Evolutionary conservation across 1,284 basidiomycete species (phyloP), one percentile per base, ranked within the genome.

Genomic region (Apiotrichum siamense): DNA sequence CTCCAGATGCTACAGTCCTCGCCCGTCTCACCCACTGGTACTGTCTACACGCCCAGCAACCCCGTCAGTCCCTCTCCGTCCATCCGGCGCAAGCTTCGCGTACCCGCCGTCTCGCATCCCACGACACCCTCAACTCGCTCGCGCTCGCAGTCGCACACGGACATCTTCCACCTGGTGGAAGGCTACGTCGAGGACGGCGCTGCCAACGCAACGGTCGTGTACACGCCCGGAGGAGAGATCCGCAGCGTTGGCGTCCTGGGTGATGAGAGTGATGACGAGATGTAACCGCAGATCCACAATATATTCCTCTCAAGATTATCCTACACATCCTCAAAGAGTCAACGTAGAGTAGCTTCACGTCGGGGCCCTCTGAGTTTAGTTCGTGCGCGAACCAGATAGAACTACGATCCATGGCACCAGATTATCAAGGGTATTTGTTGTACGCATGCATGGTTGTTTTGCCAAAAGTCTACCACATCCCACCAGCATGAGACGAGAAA

Each of bases 121-220:
- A 38, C 55, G 7, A 62, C 58, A 15, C 70, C 69, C 0, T 63
- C 63, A 3, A 67, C 69, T 12, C 59, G 73, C 21, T 53, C 55
- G 13, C 61, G 71, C 43, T 65, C 63, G 32, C 49, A 59, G 35
- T 70, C 67, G 44, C 69, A 73, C 58, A 64, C 65, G 17, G 70
- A 73, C 54, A 70, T 73, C 26, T 59, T 66, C 37, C 48, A 64
- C 29, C 61, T 74, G 37, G 67, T 74, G 20, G 69, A 73, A 39
- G 65, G 67, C 7, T 74, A 74, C 51, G 55, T 65, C 12, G 66
- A 67, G 52, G 63, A 64, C 20, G 73, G 73, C 10, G 69, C 71
- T 7, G 71, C 73, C 15, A 72, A 72, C 51, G 59, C 67, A 44
- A 74, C 73, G 27, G 65, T 66, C 4, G 65, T 74, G n/a, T 72